Evolutionary conservation across 176 grass and related monocot genomes (phyloP), one percentile per base, ranked within the genome.

Genomic region (Eleusine coracana): DNA sequence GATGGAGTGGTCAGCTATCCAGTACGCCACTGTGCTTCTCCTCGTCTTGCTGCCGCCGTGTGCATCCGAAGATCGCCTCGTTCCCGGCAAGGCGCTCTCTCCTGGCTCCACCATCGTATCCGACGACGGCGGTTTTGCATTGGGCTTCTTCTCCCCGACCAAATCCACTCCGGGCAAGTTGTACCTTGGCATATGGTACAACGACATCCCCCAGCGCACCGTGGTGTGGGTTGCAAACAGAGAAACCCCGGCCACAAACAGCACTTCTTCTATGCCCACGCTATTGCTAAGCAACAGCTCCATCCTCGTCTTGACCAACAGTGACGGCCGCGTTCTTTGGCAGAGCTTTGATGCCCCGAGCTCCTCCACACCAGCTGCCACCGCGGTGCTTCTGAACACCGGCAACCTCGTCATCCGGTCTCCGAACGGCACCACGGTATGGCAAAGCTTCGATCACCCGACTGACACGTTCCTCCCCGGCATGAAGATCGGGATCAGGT

Each of bases 401-500:
- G 82, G 87, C 21, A 85, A 85, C 79, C 71, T 89, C 6, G 71
- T 85, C 25, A 34, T 89, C 2, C 78, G 76, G 59, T 78, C 71
- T 10, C n/a, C 51, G 23, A 41, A 46, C 25, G 76, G 71, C 73
- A 36, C 41, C 28, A 11, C 49, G 1, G 1, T 90, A 10, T 90
- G 88, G 88, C 59, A 89, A 70, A 89, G 87, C 69, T 89, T 85
- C 39, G 87, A 89, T 12, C 42, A 89, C 44, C 77, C 82, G 0
- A 1, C 67, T 0, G 88, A 90, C 74, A 52, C 88, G 13, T 7
- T 68, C 18, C 20, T 90, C 21, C 88, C 83, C 3, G 83, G 74
- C 10, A 82, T 82, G 78, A 79, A 79, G 79, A 10, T 90, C 1
- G 6, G 64, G 1, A 17, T 78, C 6, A 74, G 14, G 3, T 41